A percentile compares a stretch with the other conserved stretches of the same genome.
Conservation (phyloP, 2,329 filamentous ascomycete genomes). For the Coniella vitis region DNA sequence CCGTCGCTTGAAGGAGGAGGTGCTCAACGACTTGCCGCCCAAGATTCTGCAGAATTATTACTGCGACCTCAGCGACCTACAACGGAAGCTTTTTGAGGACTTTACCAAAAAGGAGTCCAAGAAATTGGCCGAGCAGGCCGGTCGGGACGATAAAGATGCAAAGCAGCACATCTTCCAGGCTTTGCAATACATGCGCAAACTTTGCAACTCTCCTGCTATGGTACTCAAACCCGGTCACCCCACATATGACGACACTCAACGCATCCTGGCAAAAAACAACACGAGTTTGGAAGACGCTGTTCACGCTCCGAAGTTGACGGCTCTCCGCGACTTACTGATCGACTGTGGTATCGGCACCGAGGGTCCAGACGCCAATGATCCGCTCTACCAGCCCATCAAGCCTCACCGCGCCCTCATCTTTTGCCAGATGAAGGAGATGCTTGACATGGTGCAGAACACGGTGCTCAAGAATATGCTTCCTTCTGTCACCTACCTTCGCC, state of each 20-base stretch:
- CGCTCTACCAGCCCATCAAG: conserved; percentile 74
- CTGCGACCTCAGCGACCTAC: conserved; percentile 91
- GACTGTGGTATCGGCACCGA: conserved; percentile 93
- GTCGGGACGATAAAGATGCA: conserved; percentile 79
- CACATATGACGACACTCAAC: conserved; percentile 82
- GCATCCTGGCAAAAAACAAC: conserved; percentile 68
- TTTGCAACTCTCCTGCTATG: conserved; percentile 94
- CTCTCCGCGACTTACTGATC: conserved; percentile 86
- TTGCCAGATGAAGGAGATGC: conserved; percentile 99
- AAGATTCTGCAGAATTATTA: conserved; percentile 99
- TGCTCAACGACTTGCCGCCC: conserved; percentile 88
- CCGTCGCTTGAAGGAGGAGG: conserved; percentile 93
- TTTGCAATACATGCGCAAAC: conserved; percentile 97
- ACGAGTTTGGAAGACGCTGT: conserved; percentile 76
- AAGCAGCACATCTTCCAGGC: conserved; percentile 99
- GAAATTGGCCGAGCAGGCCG: conserved; percentile 76
- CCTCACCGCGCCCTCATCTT: conserved; percentile 94
- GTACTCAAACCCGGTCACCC: conserved; percentile 93
- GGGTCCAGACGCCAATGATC: conserved; percentile 50
- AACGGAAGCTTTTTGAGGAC: conserved; percentile 92
- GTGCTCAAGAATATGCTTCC: conserved; percentile 89
- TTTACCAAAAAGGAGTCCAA: conserved; percentile 92
- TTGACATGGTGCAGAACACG: conserved; percentile 95
- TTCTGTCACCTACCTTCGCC: conserved; percentile 83
- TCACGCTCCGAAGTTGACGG: conserved; percentile 89